Evolutionary conservation across 1,284 basidiomycete species (phyloP), one percentile per base, ranked within the genome.

Genomic region (Moniliophthora roreri): DNA sequence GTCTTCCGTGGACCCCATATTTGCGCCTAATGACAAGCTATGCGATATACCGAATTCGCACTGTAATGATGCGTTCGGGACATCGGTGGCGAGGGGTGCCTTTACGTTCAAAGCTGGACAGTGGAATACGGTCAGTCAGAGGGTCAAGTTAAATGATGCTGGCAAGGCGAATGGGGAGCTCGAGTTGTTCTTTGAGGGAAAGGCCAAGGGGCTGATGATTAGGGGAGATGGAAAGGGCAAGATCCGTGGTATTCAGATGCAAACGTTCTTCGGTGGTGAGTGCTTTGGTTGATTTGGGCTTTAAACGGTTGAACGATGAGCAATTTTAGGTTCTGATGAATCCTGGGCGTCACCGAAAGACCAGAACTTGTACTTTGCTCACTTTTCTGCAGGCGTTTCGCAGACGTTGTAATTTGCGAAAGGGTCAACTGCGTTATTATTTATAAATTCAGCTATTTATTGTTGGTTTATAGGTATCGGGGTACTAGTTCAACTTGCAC

Each of bases 231-330:
- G 34, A 15, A 16, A n/a, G 21, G 46, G 46, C n/a, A 48, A 32
- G 21, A 48, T 48, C 20, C 24, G 46, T 16, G 46, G 46, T 13
- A 48, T 48, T n/a, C 46, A 48, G 32, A 32, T 16, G 51, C 41
- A 53, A 24, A 53, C 51, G 24, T 53, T 53, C 35, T 53, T 53
- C 36, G 51, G 51, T 18, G 49, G 49, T 51, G 18, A 50, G 48
- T 40, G 16, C 11, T 39, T 4, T 15, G 13, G 3, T 39, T 20
- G 10, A 23, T 40, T 15, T 9, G 7, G 28, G 6, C 7, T 32
- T 32, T 11, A 32, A 11, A 35, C 32, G 28, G 13, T 16, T 34
- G 16, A 35, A 15, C 16, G 10, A 18, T 18, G 6, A n/a, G 15
- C 21, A 13, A 35, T 4, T 21, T 8, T 20, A 49, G 48, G 48